Conservation (phyloP, 768 basidiomycete species). For the Psilocybe tampanensis region DNA sequence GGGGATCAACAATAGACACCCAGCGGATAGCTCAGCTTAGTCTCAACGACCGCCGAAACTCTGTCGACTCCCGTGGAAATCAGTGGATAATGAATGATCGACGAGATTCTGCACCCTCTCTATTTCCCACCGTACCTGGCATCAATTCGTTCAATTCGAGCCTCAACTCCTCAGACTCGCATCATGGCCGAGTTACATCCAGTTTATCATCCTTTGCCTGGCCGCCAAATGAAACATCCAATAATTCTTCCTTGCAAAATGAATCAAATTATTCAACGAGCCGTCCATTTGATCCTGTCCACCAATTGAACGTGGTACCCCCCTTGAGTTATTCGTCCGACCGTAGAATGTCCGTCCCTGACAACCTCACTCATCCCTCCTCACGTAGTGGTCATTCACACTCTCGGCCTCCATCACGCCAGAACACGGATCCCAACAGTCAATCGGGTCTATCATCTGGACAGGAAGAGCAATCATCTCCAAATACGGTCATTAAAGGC, state of each 20-base stretch:
- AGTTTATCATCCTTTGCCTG: slow-evolving; percentile 75
- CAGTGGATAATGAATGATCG: slow-evolving; percentile 69
- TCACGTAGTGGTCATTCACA: slow-evolving; percentile 62
- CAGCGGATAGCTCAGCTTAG: slow-evolving; percentile 74
- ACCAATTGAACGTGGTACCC: slow-evolving; percentile 54
- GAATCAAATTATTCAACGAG: slow-evolving; percentile 46
- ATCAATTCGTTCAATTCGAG: slow-evolving; percentile 54
- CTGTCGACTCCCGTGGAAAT: slow-evolving; percentile 63
- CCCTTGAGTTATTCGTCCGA: slow-evolving; percentile 62
- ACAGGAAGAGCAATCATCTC: slow-evolving; percentile 47
- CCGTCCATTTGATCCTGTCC: slow-evolving; percentile 52
- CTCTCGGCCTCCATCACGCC: slow-evolving; percentile 74
- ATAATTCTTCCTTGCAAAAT: slow-evolving; percentile 40
- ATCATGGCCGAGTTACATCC: slow-evolving; percentile 62
- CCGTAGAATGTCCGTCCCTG: slow-evolving; percentile 79
- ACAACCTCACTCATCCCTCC: slow-evolving; percentile 47
- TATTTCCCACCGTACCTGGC: slow-evolving; percentile 64
- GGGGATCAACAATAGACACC: slow-evolving; percentile 83
- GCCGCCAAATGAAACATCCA: slow-evolving; percentile 48
- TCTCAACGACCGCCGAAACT: slow-evolving; percentile 78
- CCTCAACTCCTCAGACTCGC: slow-evolving; percentile 56
- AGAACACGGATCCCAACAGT: slow-evolving; percentile 40
- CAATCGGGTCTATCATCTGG: slow-evolving; percentile 41
- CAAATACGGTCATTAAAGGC: slow-evolving; percentile 37
- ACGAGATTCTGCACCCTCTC: slow-evolving; percentile 73